Evolutionary conservation across 2,329 filamentous ascomycete genomes (phyloP), one percentile per base, ranked within the genome.

Genomic region (Didymella keratinophila): DNA sequence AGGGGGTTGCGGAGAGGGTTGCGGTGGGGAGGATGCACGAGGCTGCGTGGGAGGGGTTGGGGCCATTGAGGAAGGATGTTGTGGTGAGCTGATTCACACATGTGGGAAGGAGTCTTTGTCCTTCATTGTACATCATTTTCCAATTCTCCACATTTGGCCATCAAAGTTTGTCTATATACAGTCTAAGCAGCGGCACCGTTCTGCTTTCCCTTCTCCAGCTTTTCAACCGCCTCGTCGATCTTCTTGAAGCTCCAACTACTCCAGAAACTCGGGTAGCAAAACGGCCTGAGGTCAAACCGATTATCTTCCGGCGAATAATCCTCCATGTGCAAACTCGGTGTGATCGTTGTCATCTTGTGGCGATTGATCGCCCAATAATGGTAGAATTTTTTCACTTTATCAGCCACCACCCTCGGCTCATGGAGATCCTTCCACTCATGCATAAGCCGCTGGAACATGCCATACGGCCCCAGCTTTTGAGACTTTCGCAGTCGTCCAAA

Each of bases 291-390:
- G 76, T 88, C 86, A 61, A 81, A 86, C 4, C 86, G 74, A 63
- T 89, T 87, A 53, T 86, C 84, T 42, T 86, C 84, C 0, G 81
- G 80, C 36, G 74, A 80, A 64, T 88, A 87, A 14, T 76, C 52
- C 82, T 76, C 63, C 81, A 76, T 67, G 41, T 74, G 71, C 46
- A 70, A 64, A 1, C 60, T 53, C 0, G 71, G 70, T 21, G 71
- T 76, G 61, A 72, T 65, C 1, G 60, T 70, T 14, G 66, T 69
- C 66, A 67, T 67, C 61, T 69, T 69, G 20, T 69, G 67, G 12
- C 67, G 39, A 10, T 68, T 68, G 36, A 69, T 67, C 0, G 61
- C 60, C 34, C 89, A 73, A 43, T 60, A 75, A 44, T 73, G 71
- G 30, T 75, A 76, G 65, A 81, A 81, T 4, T 78, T 72, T 36